A percentile compares a stretch with the other conserved stretches of the same genome.
Conservation (phyloP, 495 filamentous ascomycete species). For the Penicillium egyptiacum region DNA sequence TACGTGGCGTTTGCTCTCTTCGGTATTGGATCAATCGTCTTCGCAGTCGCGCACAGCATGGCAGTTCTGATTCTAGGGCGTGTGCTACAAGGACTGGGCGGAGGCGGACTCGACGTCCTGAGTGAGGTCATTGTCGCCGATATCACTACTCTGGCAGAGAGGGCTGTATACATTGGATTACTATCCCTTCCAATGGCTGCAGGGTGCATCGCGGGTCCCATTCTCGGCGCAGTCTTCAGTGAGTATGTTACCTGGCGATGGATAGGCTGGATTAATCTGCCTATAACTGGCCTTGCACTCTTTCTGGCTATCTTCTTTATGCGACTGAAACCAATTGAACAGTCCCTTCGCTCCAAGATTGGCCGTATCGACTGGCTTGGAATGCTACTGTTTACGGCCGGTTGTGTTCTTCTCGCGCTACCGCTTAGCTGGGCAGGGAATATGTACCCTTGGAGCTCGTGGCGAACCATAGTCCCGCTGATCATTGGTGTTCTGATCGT, state of each 20-base stretch:
- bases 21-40: slow-evolving; percentile 47
- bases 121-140: slow-evolving; percentile 39
- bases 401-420: slow-evolving; percentile 48
- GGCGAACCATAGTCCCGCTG: slow-evolving; percentile 48
- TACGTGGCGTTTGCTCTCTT: slow-evolving; percentile 37
- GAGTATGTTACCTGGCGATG: slow-evolving; percentile 53
- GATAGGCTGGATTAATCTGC: slow-evolving; percentile 70
- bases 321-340: slow-evolving; percentile 16
- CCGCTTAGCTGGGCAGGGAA: slow-evolving; percentile 57
- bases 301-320: slow-evolving; percentile 53
- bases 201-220: slow-evolving; percentile 36
- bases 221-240: slow-evolving; percentile 35
- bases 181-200: slow-evolving; percentile 27
- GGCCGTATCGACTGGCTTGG: slow-evolving; percentile 57
- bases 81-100: slow-evolving; percentile 36
- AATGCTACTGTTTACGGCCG: slow-evolving; percentile 47
- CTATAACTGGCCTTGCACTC: slow-evolving; percentile 49
- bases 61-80: slow-evolving; percentile 35
- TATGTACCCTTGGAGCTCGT: slow-evolving; percentile 52
- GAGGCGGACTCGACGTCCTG: slow-evolving; percentile 36
- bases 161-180: slow-evolving; percentile 35
- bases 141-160: slow-evolving; percentile 39
- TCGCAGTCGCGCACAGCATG: slow-evolving; percentile 34
- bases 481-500: slow-evolving; percentile 17
- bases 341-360: slow-evolving; percentile 32